These are phyloP conservation scores for Parasitella parasitica DNA, from an alignment of 371 early-diverging fungal species.

Conservation along the genomic window DNA sequence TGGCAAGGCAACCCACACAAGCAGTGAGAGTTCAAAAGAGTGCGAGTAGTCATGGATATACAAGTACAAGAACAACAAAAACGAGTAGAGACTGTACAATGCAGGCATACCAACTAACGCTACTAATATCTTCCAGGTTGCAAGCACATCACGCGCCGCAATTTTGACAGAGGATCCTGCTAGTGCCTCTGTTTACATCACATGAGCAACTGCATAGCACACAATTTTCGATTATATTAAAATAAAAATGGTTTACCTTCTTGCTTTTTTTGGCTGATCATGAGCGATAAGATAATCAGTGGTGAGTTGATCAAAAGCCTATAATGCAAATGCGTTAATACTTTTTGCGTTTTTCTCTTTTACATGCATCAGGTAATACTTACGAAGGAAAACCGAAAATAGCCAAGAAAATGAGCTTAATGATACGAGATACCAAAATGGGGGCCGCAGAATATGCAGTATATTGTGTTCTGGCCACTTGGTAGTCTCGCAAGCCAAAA, in stretches of 20 bases:
- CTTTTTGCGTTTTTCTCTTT: not conserved
- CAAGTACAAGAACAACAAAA: constrained; percentile 26
- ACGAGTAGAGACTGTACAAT: constrained; percentile 61
- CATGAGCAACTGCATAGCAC: not conserved
- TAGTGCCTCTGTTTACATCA: constrained; percentile 62
- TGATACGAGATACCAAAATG: constrained; percentile 54
- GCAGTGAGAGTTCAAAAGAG: constrained; percentile 13
- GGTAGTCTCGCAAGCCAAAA: constrained; percentile 85
- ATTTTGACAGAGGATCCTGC: constrained; percentile 83
- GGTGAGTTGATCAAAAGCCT: constrained; percentile 66
- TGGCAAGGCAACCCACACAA: constrained; percentile 47
- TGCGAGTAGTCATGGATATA: constrained; percentile 9
- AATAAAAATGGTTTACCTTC: constrained; percentile 45
- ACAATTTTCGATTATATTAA: not conserved
- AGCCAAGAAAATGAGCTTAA: constrained; percentile 59
- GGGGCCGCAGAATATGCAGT: constrained; percentile 54
- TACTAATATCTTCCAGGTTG: constrained; percentile 85
- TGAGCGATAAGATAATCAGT: constrained; percentile 54
- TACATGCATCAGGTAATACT: constrained; percentile 6
- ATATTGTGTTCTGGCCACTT: constrained; percentile 70
- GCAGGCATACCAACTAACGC: constrained; percentile 62
- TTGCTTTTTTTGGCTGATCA: constrained; percentile 63
- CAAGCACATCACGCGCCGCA: constrained; percentile 81
- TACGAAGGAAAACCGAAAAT: constrained; percentile 69
- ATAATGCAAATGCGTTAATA: constrained; percentile 15